Conservation (phyloP, 441 rosid species). For the Manihot esculenta region DNA sequence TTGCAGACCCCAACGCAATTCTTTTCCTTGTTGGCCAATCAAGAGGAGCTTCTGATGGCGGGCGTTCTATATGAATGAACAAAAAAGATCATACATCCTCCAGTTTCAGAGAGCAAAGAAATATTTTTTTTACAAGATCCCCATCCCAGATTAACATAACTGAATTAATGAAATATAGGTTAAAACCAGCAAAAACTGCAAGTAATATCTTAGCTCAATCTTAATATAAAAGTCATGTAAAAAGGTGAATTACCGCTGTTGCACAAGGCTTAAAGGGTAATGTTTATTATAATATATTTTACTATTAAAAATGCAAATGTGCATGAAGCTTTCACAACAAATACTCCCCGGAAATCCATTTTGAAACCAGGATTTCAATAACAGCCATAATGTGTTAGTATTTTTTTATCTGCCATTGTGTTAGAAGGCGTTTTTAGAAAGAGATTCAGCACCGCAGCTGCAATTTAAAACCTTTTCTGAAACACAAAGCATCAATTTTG, state of each 20-base stretch:
- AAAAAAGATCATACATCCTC: background rate
- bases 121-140: background rate
- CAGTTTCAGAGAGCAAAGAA: background rate
- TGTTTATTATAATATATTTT: background rate
- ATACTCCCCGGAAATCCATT: background rate
- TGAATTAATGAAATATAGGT: background rate
- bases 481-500: background rate
- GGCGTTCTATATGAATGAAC: conserved; percentile 53
- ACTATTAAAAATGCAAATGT: background rate
- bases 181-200: background rate
- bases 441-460: background rate
- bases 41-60: conserved; percentile 59
- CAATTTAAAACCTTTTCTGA: background rate
- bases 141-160: background rate
- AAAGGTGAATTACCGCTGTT: background rate
- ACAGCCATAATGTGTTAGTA: background rate
- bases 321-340: background rate
- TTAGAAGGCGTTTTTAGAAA: background rate
- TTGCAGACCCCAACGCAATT: conserved; percentile 79
- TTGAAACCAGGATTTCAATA: background rate
- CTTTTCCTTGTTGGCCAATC: conserved; percentile 76
- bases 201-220: background rate
- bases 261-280: background rate
- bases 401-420: background rate
- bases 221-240: background rate